A percentile compares a stretch with the other conserved stretches of the same genome.
These are phyloP conservation scores for Magnusiomyces tetraspermus DNA, from an alignment of 1,139 yeast genomes.

Conservation along the genomic window DNA sequence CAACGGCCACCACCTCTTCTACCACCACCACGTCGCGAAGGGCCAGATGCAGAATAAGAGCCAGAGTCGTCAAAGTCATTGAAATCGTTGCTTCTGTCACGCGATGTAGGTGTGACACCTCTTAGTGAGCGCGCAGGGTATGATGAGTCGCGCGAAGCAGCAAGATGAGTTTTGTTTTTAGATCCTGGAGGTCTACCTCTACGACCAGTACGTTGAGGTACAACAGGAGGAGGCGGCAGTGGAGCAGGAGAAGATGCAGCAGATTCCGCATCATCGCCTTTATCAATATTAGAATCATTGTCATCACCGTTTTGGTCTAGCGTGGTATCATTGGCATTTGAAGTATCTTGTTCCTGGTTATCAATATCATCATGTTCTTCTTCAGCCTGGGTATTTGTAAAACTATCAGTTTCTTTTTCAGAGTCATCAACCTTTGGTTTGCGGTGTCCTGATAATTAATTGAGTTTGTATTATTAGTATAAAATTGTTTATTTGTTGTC, in stretches of 20 bases:
- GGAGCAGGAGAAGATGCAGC: too few relatives aligned
- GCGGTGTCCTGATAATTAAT: neutral
- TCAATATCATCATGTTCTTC: too few relatives aligned
- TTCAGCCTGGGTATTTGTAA: neutral
- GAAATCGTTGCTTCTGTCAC: slow-evolving; percentile 17
- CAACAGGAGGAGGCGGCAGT: neutral
- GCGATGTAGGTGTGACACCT: slow-evolving; percentile 15
- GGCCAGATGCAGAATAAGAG: slow-evolving; percentile 47
- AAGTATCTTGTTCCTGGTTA: too few relatives aligned
- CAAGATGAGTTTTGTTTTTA: slow-evolving; percentile 15
- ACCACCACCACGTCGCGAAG: slow-evolving; percentile 32
- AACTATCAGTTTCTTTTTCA: neutral
- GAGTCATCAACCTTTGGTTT: neutral
- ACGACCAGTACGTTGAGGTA: slow-evolving; percentile 14
- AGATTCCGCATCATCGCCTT: neutral
- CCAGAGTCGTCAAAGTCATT: too few relatives aligned
- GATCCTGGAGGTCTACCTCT: slow-evolving; percentile 34
- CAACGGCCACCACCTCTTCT: slow-evolving; percentile 31
- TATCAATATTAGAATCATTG: neutral
- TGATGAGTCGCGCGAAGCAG: slow-evolving; percentile 6
- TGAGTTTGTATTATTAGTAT: too few relatives aligned
- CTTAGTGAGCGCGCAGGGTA: slow-evolving; percentile 10
- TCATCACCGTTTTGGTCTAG: neutral
- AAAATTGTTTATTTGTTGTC: too few relatives aligned
- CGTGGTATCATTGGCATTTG: too few relatives aligned